These are phyloP conservation scores for Tulasnella calospora DNA, from an alignment of 768 basidiomycete genomes.

Conservation along the genomic window DNA sequence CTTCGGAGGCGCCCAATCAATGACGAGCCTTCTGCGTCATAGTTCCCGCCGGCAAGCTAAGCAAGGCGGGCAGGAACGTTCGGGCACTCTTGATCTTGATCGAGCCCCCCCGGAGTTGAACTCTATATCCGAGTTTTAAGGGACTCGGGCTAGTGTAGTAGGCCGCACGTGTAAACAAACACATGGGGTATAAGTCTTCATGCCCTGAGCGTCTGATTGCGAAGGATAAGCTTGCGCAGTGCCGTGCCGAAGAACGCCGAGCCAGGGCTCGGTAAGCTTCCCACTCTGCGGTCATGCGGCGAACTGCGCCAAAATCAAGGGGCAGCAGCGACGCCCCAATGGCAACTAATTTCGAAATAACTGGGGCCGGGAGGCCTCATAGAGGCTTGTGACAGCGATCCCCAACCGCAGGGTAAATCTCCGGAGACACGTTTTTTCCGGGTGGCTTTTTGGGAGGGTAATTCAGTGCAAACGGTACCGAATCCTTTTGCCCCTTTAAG, in stretches of 20 bases:
- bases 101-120: no score
- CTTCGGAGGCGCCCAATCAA: background rate
- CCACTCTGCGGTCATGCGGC: constrained; percentile 6
- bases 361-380: no score
- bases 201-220: no score
- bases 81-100: no score
- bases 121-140: no score
- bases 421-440: background rate
- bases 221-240: background rate
- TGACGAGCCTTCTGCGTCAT: background rate
- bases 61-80: no score
- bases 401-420: background rate
- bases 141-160: no score
- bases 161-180: no score
- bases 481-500: no score
- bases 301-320: constrained; percentile 2
- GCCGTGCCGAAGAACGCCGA: background rate
- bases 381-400: background rate
- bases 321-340: background rate
- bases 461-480: no score
- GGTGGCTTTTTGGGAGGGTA: background rate
- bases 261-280: background rate
- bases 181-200: no score
- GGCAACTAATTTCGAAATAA: background rate
- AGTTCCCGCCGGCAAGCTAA: background rate